Conservation (phyloP, 2,329 filamentous ascomycete genomes). For the Pseudovirgaria hyperparasitica region DNA sequence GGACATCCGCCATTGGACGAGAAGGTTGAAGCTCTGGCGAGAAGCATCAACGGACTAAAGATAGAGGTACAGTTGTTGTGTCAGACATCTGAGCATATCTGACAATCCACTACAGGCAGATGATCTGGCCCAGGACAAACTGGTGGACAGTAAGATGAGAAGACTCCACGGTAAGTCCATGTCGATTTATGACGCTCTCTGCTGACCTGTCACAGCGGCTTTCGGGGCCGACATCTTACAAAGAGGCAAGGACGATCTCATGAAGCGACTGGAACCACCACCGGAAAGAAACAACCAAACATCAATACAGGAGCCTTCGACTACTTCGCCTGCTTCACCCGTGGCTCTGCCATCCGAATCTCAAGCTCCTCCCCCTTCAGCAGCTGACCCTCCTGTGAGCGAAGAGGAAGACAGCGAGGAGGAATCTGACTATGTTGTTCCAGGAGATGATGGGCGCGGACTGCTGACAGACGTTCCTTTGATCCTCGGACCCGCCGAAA, state of each 20-base stretch:
- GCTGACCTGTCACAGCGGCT: conserved; percentile 20
- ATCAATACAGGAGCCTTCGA: conserved; percentile 1
- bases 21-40: conserved; percentile 25
- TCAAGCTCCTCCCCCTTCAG: conserved; percentile 21
- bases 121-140: conserved; percentile 6
- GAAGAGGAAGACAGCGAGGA: conserved; percentile 59
- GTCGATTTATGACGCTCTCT: conserved; percentile 18
- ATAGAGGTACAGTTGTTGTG: conserved; percentile 26
- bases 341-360: conserved; percentile 20
- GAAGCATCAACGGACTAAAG: conserved; percentile 27
- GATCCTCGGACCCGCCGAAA: conserved; percentile 86
- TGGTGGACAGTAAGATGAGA: conserved; percentile 9
- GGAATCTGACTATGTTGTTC: conserved; percentile 64
- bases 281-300: conserved; percentile 22
- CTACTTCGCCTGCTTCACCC: conserved; percentile 23
- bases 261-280: conserved; percentile 36
- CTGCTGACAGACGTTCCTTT: conserved; percentile 88
- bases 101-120: conserved; percentile 11
- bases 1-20: conserved; percentile 24
- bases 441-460: conserved; percentile 60
- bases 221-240: conserved; percentile 36
- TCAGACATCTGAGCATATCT: conserved; percentile 2
- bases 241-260: conserved; percentile 36
- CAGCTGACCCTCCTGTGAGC: conserved; percentile 16
- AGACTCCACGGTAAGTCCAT: conserved; percentile 11